Evolutionary conservation across 805 yeast species (phyloP).

Genomic region (Candida quercuum): DNA sequence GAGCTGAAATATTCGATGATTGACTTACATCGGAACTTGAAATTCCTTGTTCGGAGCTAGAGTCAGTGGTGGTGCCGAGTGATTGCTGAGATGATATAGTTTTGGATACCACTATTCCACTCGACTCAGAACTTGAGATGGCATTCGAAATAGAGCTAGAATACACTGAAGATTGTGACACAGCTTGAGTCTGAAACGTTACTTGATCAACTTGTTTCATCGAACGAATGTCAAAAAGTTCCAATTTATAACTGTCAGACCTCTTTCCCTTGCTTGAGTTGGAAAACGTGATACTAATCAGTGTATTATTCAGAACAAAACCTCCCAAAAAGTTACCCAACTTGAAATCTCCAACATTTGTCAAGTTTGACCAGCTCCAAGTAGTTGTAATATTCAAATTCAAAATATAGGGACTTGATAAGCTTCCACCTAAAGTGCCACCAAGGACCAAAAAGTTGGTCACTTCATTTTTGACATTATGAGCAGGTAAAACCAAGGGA

Average conservation of each 20-base stretch:
- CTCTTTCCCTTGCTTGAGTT: slow-evolving; percentile 22
- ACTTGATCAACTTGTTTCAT: slow-evolving; percentile 26
- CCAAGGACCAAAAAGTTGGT: slow-evolving; percentile 49
- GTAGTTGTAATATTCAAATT: slow-evolving; percentile 16
- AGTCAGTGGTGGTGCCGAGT: background rate
- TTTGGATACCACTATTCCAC: too few relatives aligned
- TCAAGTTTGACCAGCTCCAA: slow-evolving; percentile 24
- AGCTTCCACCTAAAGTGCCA: slow-evolving; percentile 47
- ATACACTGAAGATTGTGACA: too few relatives aligned
- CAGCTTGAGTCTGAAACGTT: background rate
- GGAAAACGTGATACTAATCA: slow-evolving; percentile 35
- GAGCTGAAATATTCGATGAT: background rate
- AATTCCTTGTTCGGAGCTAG: too few relatives aligned
- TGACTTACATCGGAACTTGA: background rate
- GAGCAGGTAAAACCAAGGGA: slow-evolving; percentile 52
- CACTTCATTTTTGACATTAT: slow-evolving; percentile 25
- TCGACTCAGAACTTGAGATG: too few relatives aligned
- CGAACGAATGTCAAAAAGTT: slow-evolving; percentile 36
- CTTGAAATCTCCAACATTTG: slow-evolving; percentile 19
- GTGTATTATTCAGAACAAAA: slow-evolving; percentile 44
- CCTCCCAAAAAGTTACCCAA: slow-evolving; percentile 38
- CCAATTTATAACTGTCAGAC: slow-evolving; percentile 26
- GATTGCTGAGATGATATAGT: too few relatives aligned
- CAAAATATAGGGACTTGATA: slow-evolving; percentile 27
- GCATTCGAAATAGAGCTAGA: too few relatives aligned